phyloP scores from a whole-genome alignment of 2,329 filamentous ascomycete species.

The Hypocrella siamensis region DNA sequence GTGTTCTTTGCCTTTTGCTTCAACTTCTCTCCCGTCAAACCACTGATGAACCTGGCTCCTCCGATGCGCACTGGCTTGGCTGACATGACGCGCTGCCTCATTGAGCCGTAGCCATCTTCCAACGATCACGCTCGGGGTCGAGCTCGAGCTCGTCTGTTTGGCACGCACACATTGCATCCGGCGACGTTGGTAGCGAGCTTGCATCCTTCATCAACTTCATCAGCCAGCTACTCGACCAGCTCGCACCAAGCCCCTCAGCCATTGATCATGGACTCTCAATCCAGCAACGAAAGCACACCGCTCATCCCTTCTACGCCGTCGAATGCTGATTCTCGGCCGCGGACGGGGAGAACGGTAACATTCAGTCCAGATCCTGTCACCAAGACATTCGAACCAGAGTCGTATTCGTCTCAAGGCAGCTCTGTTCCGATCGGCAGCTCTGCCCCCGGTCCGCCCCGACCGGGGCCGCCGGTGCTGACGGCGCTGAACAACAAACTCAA shows the following conservation, averaged over 20 bases:
- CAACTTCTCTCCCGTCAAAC: too few species aligned
- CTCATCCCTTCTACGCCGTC: constrained; percentile 11
- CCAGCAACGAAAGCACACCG: constrained; percentile 18
- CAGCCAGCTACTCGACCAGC: not conserved
- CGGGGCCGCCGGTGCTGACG: constrained; percentile 48
- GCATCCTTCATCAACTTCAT: too few species aligned
- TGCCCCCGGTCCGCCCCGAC: constrained; percentile 17
- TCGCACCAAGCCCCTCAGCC: constrained; percentile 1
- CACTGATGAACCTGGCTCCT: too few species aligned
- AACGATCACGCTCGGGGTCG: too few species aligned
- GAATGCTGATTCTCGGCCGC: constrained; percentile 20
- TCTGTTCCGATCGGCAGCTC: constrained; percentile 7
- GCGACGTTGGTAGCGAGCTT: too few species aligned
- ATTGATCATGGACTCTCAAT: constrained; percentile 10
- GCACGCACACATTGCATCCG: too few species aligned
- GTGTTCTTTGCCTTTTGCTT: too few species aligned
- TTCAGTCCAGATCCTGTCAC: constrained; percentile 58
- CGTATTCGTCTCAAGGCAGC: constrained; percentile 12
- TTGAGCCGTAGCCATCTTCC: too few species aligned
- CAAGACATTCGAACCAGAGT: constrained; percentile 40
- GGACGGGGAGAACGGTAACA: constrained; percentile 50
- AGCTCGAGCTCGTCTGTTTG: too few species aligned
- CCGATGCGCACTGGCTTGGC: too few species aligned
- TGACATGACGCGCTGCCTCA: too few species aligned
- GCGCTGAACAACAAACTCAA: constrained; percentile 78